Base-by-base conservation (phyloP, 257 asterid species). In the Haberlea rhodopensis region DNA sequence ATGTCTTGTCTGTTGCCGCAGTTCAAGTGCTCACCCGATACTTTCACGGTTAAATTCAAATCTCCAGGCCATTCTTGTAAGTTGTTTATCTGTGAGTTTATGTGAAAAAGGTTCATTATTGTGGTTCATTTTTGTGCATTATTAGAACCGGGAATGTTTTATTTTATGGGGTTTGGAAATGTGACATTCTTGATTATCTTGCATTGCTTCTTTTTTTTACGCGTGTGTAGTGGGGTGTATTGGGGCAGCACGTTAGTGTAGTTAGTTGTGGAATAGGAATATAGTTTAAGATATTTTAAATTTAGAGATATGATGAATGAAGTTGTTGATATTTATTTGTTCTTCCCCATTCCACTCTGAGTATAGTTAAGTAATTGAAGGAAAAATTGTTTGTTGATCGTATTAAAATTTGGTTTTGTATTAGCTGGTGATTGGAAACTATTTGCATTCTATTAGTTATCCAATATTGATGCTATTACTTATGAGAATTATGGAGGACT, bases 1-100 rank as follows among this genome's bases (percentile, higher is more conserved):
- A 89, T 92, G 97, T 82, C 97, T 74, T 89, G 95, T 76, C 70
- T 92, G 70, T 73, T 92, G 95, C 96, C 97, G 28, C 97, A 92
- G 67, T 92, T 92, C 87, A 84, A 79, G 84, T 87, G 94, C 74
- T 84, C 82, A 78, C 97, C 95, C 16, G 97, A 89, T 59, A 79
- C 95, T 64, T 84, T 87, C 68, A 84, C 86, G 57, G 79, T 78
- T 49, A 77, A 78, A 77, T 81, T 84, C 71, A 89, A 81, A 80
- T 73, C 80, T 40, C 91, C 81, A 53, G 76, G 66, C 53, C 84
- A 82, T 61, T 67, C 75, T 60, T 70, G 95, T 85, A 62, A 84
- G 84, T 73, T 23, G 0, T 43, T 26, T 67, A 5, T 60, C 51
- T 68, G 13, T 37, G 27, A 24, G 15, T 46, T 57, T 19, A 8